These are phyloP conservation scores for Racocetra persica DNA, from an alignment of 371 early-diverging fungal genomes.

Conservation along the genomic window DNA sequence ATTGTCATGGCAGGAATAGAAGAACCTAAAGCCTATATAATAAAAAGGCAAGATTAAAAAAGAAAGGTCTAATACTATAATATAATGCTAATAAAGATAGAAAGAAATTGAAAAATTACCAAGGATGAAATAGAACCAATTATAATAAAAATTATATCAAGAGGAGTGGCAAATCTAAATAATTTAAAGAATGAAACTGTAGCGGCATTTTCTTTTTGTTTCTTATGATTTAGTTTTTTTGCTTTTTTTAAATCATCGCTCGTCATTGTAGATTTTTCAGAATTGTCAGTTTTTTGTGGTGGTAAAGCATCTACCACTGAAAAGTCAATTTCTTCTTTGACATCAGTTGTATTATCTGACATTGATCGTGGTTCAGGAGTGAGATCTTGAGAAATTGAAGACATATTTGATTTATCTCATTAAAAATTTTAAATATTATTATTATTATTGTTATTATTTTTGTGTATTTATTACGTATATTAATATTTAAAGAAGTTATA, in stretches of 20 bases:
- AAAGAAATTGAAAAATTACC: neutral
- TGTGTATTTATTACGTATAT: no score
- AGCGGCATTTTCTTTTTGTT: neutral
- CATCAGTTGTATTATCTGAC: no score
- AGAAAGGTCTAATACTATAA: neutral
- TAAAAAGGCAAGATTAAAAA: neutral
- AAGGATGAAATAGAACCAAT: neutral
- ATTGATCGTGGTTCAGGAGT: no score
- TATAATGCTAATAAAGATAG: neutral
- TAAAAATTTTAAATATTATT: no score
- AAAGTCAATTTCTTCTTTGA: constrained; percentile 12
- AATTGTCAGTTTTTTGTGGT: neutral
- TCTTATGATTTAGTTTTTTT: constrained; percentile 15
- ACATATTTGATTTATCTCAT: no score
- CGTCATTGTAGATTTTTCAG: neutral
- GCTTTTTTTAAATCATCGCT: neutral
- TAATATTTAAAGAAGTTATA: no score
- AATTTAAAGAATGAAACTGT: constrained; percentile 5
- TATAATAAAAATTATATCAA: constrained; percentile 27
- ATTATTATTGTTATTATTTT: no score
- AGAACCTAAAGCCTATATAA: constrained; percentile 4
- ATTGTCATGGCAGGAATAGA: constrained; percentile 39
- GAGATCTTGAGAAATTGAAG: no score
- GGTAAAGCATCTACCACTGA: constrained; percentile 30
- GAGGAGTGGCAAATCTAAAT: constrained; percentile 2